Evolutionary conservation across 2,329 filamentous ascomycete species (phyloP), one percentile per base, ranked within the genome.

Genomic region (Xylaria sp.): DNA sequence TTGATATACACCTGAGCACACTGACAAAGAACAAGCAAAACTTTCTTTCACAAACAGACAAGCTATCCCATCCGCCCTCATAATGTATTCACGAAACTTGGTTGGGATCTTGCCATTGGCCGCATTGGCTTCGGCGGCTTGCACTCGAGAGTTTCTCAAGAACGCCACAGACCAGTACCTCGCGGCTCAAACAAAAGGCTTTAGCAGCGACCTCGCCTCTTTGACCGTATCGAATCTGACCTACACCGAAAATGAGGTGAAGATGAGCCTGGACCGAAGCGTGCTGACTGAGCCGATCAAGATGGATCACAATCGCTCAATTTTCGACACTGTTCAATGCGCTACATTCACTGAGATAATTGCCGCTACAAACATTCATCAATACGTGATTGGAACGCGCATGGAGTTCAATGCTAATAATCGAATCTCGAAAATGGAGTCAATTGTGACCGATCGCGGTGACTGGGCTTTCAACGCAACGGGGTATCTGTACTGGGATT

Each of bases 311-410:
- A 75, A 75, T 57, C 77, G 77, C 67, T 80, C 76, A 59, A 78
- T 77, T 66, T 69, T 77, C 65, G 80, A 82, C 73, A 74, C 75
- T 3, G 73, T 73, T 18, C 70, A 69, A 34, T 82, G 80, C 71
- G 78, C 81, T 20, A 81, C 82, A 44, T 81, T 81, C 68, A 82
- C 83, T 23, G 81, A 83, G 72, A 77, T 84, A 63, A 79, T 82
- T 66, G 74, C 75, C 28, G 74, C 77, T 15, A 74, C 69, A 20
- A 73, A 78, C 20, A 68, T 73, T 1, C 76, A 79, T 23, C 80
- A 79, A n/a, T 80, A 79, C 55, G 79, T 78, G 10, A 78, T 77
- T 44, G 76, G 76, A 34, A 79, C 78, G 54, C 75, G 78, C 12
- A 78, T 80, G 37, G 54, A 77, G 20, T 73, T 78, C 69, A 70